Conservation (phyloP, 106 monocot species). For the Dendrobium chrysotoxum region DNA sequence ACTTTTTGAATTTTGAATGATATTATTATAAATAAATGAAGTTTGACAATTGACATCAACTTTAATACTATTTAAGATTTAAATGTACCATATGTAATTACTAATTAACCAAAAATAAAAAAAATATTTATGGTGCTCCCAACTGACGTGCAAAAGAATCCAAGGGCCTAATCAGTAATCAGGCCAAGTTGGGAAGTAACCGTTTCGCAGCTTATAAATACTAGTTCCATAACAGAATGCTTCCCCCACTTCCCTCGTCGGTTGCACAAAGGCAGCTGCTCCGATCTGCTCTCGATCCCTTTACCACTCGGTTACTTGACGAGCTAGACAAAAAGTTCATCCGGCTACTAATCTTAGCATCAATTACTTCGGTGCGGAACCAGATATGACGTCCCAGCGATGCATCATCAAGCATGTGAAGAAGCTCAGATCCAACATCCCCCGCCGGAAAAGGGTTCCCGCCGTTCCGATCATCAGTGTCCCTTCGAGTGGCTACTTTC, state of each 20-base stretch:
- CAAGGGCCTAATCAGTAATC: neutral
- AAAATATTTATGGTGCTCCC: neutral
- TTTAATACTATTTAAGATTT: too few species aligned
- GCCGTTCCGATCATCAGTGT: constrained; percentile 8
- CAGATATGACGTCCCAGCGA: neutral
- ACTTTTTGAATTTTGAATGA: too few species aligned
- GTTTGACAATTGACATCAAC: too few species aligned
- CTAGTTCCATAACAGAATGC: neutral
- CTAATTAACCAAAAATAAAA: neutral
- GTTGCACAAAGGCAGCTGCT: too few species aligned
- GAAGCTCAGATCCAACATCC: constrained; percentile 43
- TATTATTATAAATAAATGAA: too few species aligned
- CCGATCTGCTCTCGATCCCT: neutral
- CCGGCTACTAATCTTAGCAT: neutral
- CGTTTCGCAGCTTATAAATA: neutral
- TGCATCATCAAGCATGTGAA: neutral
- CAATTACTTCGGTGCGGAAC: neutral
- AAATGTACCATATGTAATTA: too few species aligned
- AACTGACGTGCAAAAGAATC: neutral
- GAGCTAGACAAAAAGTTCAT: neutral
- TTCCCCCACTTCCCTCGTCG: neutral
- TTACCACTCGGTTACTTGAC: neutral
- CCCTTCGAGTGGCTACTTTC: neutral
- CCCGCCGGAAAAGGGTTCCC: constrained; percentile 33
- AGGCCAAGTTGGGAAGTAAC: neutral